Evolutionary conservation across 1,284 basidiomycete genomes (phyloP).

Genomic region (Ceratobasidium sp.): DNA sequence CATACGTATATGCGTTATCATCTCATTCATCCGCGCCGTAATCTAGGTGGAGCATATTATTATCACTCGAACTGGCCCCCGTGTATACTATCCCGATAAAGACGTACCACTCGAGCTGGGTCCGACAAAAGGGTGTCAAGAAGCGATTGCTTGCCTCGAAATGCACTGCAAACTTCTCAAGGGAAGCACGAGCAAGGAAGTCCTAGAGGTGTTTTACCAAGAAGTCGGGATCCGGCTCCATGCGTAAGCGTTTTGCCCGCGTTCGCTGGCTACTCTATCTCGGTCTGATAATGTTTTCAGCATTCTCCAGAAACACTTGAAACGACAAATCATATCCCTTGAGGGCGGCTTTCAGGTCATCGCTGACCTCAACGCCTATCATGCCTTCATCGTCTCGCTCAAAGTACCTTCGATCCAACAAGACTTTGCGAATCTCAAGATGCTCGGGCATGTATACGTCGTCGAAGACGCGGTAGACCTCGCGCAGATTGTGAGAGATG

Average conservation of each 20-base stretch:
- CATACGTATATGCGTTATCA: not conserved
- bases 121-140: slow-evolving; percentile 86
- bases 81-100: slow-evolving; percentile 91
- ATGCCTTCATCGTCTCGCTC: slow-evolving; percentile 86
- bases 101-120: slow-evolving; percentile 80
- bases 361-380: slow-evolving; percentile 93
- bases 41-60: slow-evolving; percentile 92
- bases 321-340: slow-evolving; percentile 94
- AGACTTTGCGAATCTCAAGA: slow-evolving; percentile 94
- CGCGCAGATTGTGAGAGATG: slow-evolving; percentile 93
- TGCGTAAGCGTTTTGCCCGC: slow-evolving; percentile 66
- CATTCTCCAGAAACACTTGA: slow-evolving; percentile 96
- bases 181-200: slow-evolving; percentile 95
- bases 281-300: slow-evolving; percentile 59
- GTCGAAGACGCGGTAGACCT: slow-evolving; percentile 93
- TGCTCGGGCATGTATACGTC: slow-evolving; percentile 96
- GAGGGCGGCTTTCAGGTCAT: slow-evolving; percentile 96
- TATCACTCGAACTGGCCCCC: slow-evolving; percentile 80
- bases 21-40: not conserved
- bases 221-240: slow-evolving; percentile 95
- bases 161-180: slow-evolving; percentile 91
- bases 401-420: slow-evolving; percentile 80
- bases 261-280: not conserved
- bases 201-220: slow-evolving; percentile 97
- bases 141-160: slow-evolving; percentile 87